These are phyloP conservation scores for Diplodia scrobiculata DNA, from an alignment of 2,329 filamentous ascomycete species.

Conservation along the genomic window DNA sequence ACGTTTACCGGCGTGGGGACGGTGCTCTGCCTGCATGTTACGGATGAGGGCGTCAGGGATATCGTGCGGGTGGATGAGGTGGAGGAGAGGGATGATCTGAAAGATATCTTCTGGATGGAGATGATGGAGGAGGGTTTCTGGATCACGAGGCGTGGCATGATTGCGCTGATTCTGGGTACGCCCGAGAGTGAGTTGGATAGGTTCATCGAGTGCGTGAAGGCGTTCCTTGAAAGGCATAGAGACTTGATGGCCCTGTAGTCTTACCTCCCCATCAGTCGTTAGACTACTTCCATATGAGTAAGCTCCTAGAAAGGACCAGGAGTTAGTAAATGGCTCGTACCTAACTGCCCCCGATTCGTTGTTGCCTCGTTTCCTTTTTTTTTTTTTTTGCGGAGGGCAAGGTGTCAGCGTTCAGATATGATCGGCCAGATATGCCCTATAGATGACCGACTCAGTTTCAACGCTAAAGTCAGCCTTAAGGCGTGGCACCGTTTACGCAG, in stretches of 20 bases:
- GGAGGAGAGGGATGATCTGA: conserved; percentile 38
- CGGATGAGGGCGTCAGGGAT: conserved; percentile 37
- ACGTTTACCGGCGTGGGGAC: conserved; percentile 44
- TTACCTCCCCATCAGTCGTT: background rate
- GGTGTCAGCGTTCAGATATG: background rate
- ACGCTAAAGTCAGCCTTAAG: background rate
- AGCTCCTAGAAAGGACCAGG: background rate
- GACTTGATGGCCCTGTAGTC: background rate
- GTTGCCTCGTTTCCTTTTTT: background rate
- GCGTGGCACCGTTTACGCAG: background rate
- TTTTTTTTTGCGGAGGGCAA: background rate
- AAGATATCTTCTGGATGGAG: conserved; percentile 44
- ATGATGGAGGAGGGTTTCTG: conserved; percentile 46
- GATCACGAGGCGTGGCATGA: conserved; percentile 41
- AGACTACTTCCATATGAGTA: background rate
- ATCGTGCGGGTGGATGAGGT: conserved; percentile 36
- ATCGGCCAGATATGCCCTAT: background rate
- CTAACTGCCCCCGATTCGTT: background rate
- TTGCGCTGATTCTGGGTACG: conserved; percentile 43
- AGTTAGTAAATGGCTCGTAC: background rate
- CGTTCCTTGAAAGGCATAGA: conserved; percentile 35
- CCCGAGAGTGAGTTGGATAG: conserved; percentile 40
- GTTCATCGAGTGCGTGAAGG: conserved; percentile 36
- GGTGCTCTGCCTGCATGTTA: conserved; percentile 45
- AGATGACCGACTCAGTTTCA: background rate